Evolutionary conservation across 2,329 filamentous ascomycete genomes (phyloP), one percentile per base, ranked within the genome.

Genomic region (Alternaria infectoria): DNA sequence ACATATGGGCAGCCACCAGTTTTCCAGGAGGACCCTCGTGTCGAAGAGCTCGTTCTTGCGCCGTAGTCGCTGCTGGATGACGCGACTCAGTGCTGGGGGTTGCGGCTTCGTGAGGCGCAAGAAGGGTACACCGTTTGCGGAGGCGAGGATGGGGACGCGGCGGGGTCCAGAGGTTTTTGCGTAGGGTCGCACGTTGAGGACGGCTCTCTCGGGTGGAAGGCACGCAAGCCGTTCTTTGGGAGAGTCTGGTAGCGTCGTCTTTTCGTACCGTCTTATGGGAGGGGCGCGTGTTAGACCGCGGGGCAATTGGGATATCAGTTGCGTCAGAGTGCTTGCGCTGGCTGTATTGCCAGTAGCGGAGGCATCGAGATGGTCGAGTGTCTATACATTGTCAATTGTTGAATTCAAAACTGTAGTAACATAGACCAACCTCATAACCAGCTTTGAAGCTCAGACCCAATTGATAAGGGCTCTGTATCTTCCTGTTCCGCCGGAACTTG

Each of bases 41-140:
- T 80, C 62, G 12, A 85, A 76, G 15, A 83, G 79, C 47, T 75
- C 74, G 46, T 83, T 78, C n/a, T 84, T 84, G 43, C 79, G 74
- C 5, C 74, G 64, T 17, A 85, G 76, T 70, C 87, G 87, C 54
- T 86, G 81, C 10, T 83, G 81, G 3, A 94, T 71, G 15, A 90
- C 83, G 9, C 85, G 80, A n/a, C 84, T 86, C 19, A 94, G 78
- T n/a, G 79, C 78, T 1, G 75, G 74, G 3, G 89, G 86, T 76
- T 93, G 90, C 5, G 89, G 89, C 76, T 91, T 91, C 65, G 82
- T 84, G 47, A 90, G 79, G 36, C 91, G 87, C 26, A 95, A 77
- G 71, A 93, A 90, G 1, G 90, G 87, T 23, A 89, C 78, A 25
- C 83, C 84, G 44, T 84, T 82, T 3, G 88, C 83, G 5, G 86